phyloP scores from a whole-genome alignment of 805 yeast species.

The Barnettozyma vustinii region DNA sequence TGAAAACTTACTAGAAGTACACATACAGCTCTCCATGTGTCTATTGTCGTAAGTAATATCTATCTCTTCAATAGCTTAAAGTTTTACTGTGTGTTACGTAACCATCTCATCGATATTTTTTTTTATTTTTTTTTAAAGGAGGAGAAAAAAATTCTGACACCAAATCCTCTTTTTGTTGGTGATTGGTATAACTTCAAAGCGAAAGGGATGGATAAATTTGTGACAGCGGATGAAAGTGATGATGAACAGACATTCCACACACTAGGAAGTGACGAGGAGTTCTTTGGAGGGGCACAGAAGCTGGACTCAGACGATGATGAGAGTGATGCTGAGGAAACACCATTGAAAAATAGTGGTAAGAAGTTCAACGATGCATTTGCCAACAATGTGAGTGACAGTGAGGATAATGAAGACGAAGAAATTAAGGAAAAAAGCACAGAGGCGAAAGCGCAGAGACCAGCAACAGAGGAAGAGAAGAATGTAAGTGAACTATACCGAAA shows the following conservation, averaged over 20 bases:
- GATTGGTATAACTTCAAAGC: not conserved
- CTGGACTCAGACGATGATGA: constrained; percentile 23
- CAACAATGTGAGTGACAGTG: constrained; percentile 9
- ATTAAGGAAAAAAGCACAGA: constrained; percentile 21
- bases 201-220: constrained; percentile 19
- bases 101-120: not conserved
- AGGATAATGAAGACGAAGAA: constrained; percentile 19
- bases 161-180: not conserved
- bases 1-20: not conserved
- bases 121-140: no score
- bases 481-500: constrained; percentile 44
- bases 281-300: constrained; percentile 9
- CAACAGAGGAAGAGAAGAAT: constrained; percentile 22
- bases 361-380: constrained; percentile 16
- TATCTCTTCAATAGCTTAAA: no score
- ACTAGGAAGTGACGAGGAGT: constrained; percentile 25
- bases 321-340: constrained; percentile 23
- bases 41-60: not conserved
- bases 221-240: constrained; percentile 13
- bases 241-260: constrained; percentile 7
- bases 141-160: not conserved
- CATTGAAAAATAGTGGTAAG: constrained; percentile 14
- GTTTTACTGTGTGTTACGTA: not conserved
- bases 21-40: not conserved
- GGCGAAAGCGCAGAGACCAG: constrained; percentile 10